A percentile compares a stretch with the other conserved stretches of the same genome.
Conservation (phyloP, 805 yeast genomes). For the Yarrowia divulgata region DNA sequence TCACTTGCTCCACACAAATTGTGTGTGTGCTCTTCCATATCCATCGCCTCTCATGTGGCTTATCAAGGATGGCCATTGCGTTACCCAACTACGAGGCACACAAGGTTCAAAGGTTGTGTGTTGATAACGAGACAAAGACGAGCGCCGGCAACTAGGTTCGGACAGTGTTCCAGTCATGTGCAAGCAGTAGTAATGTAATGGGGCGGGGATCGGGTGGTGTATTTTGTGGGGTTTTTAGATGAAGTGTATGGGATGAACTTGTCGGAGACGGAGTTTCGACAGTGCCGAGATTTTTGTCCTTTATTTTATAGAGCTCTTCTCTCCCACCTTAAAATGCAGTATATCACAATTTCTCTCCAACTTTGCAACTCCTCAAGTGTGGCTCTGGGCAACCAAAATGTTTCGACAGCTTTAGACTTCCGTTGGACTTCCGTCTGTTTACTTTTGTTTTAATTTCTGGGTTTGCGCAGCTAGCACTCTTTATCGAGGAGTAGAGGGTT, state of each 20-base stretch:
- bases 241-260: background rate
- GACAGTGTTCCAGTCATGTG: conserved; percentile 28
- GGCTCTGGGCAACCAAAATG: conserved; percentile 22
- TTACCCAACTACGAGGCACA: conserved; percentile 30
- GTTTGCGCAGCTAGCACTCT: conserved; percentile 34
- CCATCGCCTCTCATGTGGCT: conserved; percentile 3
- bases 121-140: conserved; percentile 22
- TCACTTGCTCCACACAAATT: background rate
- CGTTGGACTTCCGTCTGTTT: conserved; percentile 19
- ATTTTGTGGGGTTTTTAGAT: background rate
- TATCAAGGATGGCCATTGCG: conserved; percentile 31
- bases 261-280: no score
- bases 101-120: conserved; percentile 35
- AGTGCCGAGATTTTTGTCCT: no score
- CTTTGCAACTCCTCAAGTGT: conserved; percentile 16
- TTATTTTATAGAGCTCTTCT: no score
- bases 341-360: no score
- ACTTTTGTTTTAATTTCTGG: conserved; percentile 13
- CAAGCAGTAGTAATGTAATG: conserved; percentile 34
- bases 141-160: background rate
- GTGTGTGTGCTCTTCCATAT: background rate
- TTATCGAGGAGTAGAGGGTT: conserved; percentile 37
- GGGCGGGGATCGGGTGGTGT: conserved; percentile 18
- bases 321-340: no score
- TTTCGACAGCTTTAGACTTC: conserved; percentile 21